Evolutionary conservation across 306 rosid genomes (phyloP).

Genomic region (Sphenostylis stenocarpa): DNA sequence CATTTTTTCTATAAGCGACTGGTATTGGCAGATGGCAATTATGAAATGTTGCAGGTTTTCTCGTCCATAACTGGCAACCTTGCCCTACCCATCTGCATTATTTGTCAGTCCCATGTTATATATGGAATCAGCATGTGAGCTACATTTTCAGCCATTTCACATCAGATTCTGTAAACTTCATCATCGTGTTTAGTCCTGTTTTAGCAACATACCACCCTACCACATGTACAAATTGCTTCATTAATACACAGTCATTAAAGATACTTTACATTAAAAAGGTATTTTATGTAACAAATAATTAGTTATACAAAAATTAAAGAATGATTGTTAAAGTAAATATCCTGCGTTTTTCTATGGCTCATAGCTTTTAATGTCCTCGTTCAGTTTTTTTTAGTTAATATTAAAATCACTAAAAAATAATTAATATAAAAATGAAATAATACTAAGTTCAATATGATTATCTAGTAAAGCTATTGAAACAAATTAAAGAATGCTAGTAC

Average conservation of each 20-base stretch:
- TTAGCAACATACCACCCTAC: neutral
- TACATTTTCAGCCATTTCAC: slow-evolving; percentile 2
- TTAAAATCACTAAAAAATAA: too few species aligned
- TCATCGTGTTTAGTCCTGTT: neutral
- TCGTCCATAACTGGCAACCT: neutral
- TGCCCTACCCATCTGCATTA: slow-evolving; percentile 43
- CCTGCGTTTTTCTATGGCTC: too few species aligned
- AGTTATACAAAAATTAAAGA: neutral
- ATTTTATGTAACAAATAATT: too few species aligned
- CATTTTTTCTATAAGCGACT: neutral
- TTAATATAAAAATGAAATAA: too few species aligned
- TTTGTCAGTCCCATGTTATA: slow-evolving; percentile 4
- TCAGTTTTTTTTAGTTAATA: too few species aligned
- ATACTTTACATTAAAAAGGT: too few species aligned
- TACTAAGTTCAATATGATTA: too few species aligned
- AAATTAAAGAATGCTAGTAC: too few species aligned
- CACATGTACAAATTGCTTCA: neutral
- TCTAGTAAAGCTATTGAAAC: too few species aligned
- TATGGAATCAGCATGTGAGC: neutral
- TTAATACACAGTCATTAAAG: neutral
- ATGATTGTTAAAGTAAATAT: too few species aligned
- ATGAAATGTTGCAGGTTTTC: neutral
- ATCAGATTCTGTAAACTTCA: neutral
- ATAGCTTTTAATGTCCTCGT: too few species aligned
- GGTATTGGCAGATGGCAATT: slow-evolving; percentile 22